Conservation (phyloP, 805 yeast genomes). For the Jamesozyma piceae region DNA sequence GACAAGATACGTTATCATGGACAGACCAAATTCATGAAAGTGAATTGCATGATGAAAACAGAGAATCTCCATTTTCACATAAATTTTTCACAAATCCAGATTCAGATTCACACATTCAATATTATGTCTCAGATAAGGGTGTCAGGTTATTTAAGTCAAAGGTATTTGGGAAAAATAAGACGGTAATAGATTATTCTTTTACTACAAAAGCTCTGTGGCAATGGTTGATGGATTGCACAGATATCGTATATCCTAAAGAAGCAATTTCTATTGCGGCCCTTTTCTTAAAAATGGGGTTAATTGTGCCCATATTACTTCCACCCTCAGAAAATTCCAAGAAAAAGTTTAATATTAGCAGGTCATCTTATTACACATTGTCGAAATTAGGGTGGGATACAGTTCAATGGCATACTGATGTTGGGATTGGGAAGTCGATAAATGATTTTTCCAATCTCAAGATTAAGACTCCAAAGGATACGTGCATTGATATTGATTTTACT, state of each 20-base stretch:
- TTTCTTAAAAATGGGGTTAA: constrained; percentile 39
- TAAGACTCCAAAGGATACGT: constrained; percentile 2
- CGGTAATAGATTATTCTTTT: constrained; percentile 39
- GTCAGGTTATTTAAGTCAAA: constrained; percentile 46
- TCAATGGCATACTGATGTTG: constrained; percentile 17
- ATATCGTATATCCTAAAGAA: constrained; percentile 44
- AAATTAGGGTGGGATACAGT: constrained; percentile 35
- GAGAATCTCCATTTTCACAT: constrained; percentile 61
- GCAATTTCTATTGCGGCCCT: constrained; percentile 45
- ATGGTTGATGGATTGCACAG: constrained; percentile 89
- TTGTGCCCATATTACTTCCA: constrained; percentile 35
- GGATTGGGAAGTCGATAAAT: constrained; percentile 3
- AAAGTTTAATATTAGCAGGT: constrained; percentile 29
- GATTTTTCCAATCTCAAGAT: constrained; percentile 1
- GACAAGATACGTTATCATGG: constrained; percentile 7
- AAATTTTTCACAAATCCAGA: constrained; percentile 81
- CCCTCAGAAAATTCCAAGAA: constrained; percentile 30
- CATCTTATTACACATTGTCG: constrained; percentile 37
- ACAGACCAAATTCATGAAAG: constrained; percentile 7
- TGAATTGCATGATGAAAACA: constrained; percentile 12
- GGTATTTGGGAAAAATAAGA: constrained; percentile 25
- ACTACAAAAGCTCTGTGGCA: constrained; percentile 74
- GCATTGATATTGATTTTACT: constrained; percentile 1
- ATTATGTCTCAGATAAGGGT: constrained; percentile 60
- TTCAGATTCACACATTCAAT: constrained; percentile 72